These are phyloP conservation scores for Ophiocordyceps robertsii DNA, from an alignment of 2,329 filamentous ascomycete species.

Conservation along the genomic window DNA sequence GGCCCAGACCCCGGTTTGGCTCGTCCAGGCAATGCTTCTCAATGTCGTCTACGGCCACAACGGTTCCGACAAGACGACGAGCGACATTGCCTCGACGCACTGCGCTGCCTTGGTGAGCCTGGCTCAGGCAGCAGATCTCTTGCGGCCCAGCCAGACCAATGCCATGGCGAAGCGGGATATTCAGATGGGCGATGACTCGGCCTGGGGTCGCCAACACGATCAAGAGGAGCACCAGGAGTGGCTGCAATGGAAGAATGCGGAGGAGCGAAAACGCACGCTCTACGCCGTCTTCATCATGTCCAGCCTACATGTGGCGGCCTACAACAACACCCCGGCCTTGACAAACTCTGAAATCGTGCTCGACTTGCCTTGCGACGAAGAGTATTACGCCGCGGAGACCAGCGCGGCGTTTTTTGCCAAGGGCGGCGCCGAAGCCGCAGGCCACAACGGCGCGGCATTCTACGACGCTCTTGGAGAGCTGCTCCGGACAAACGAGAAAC, in stretches of 20 bases:
- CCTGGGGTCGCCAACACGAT: constrained; percentile 32
- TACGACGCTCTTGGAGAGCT: constrained; percentile 70
- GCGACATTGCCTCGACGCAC: constrained; percentile 85
- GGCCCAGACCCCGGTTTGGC: constrained; percentile 75
- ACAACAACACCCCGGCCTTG: constrained; percentile 82
- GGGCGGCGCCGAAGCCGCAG: constrained; percentile 57
- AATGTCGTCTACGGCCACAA: constrained; percentile 95
- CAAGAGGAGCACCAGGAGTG: constrained; percentile 46
- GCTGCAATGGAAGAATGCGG: constrained; percentile 75
- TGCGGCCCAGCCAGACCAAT: constrained; percentile 31
- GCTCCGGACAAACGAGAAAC: constrained; percentile 59
- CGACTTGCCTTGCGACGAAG: constrained; percentile 85
- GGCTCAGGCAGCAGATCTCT: constrained; percentile 72
- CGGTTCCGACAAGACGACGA: constrained; percentile 79
- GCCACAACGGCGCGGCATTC: constrained; percentile 64
- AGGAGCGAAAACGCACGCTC: constrained; percentile 86
- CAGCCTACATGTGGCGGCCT: constrained; percentile 79
- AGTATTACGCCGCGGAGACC: constrained; percentile 74
- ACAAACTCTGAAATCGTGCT: constrained; percentile 89
- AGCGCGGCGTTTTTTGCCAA: constrained; percentile 68
- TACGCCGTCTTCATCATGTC: constrained; percentile 87
- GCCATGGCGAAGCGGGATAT: constrained; percentile 37
- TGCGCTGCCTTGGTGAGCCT: constrained; percentile 84
- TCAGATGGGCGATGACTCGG: constrained; percentile 40
- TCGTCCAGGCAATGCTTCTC: constrained; percentile 92